These are phyloP conservation scores for Verruconis gallopava DNA, from an alignment of 2,329 filamentous ascomycete genomes.

Conservation along the genomic window DNA sequence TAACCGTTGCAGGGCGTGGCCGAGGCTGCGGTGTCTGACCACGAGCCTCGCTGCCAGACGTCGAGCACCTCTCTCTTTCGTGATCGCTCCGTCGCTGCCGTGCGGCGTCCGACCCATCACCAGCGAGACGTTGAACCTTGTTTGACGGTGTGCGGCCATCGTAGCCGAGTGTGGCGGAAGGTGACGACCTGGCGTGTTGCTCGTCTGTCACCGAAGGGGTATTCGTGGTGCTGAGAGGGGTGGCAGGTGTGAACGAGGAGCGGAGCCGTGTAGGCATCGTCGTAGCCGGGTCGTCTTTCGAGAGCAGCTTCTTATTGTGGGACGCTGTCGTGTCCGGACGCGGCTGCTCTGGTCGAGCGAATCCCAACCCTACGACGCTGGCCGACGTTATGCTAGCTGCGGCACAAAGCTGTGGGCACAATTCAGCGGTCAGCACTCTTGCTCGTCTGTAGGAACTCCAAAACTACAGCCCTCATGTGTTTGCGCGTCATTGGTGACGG, in stretches of 20 bases:
- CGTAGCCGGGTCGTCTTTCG: conserved; percentile 1
- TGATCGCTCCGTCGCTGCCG: conserved; percentile 7
- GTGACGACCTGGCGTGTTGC: neutral
- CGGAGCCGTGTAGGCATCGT: conserved; percentile 3
- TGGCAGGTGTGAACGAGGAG: neutral
- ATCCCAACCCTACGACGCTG: conserved; percentile 44
- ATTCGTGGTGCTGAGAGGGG: neutral
- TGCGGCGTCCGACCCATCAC: conserved; percentile 6
- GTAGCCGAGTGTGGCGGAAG: neutral
- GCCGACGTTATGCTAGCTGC: conserved; percentile 47
- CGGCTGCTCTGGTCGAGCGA: conserved; percentile 35
- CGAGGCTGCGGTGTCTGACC: conserved; percentile 9
- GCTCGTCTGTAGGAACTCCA: too few relatives aligned
- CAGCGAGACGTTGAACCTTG: conserved; percentile 7
- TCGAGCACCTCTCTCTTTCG: conserved; percentile 2
- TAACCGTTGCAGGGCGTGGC: conserved; percentile 6
- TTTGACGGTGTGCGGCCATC: conserved; percentile 8
- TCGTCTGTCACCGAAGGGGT: neutral
- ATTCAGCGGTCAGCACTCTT: too few relatives aligned
- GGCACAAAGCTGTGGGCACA: conserved; percentile 44
- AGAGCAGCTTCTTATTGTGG: neutral
- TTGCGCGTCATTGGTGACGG: too few relatives aligned
- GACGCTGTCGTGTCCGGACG: neutral
- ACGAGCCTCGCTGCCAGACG: conserved; percentile 1
- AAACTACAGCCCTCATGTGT: too few relatives aligned